phyloP scores from a whole-genome alignment of 306 rosid genomes.

The Sicyos edulis region DNA sequence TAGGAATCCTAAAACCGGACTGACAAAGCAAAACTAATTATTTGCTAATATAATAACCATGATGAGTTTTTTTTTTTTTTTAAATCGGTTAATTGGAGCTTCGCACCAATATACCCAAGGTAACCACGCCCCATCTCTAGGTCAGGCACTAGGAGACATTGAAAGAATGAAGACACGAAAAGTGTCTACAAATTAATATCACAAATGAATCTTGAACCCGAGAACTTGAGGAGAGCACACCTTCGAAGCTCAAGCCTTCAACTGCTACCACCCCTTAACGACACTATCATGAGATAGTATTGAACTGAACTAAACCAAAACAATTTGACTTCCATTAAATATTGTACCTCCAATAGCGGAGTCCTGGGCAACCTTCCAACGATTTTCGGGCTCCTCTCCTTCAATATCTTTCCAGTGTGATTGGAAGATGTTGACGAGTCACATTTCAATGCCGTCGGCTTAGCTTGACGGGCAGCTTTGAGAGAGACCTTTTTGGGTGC shows the following conservation, averaged over 20 bases:
- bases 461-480: constrained; percentile 56
- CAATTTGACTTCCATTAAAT: not conserved
- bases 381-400: constrained; percentile 83
- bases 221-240: no score
- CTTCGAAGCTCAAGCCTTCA: no score
- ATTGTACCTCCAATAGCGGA: constrained; percentile 67
- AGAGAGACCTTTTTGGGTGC: constrained; percentile 68
- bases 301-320: constrained; percentile 2
- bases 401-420: constrained; percentile 45
- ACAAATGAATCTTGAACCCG: no score
- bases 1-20: not conserved
- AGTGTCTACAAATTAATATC: no score
- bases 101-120: no score
- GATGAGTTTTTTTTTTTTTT: no score
- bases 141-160: no score
- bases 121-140: no score
- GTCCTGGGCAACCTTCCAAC: constrained; percentile 73
- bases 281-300: no score
- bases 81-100: no score
- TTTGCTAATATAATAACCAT: not conserved
- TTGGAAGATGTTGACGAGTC: constrained; percentile 43
- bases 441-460: constrained; percentile 47
- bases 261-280: no score
- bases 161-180: no score
- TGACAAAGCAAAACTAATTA: not conserved